Percentiles rank a stretch among this genome's conserved stretches.
These are phyloP conservation scores for Cucurbita argyrosperma DNA, from an alignment of 306 rosid genomes.

Conservation along the genomic window DNA sequence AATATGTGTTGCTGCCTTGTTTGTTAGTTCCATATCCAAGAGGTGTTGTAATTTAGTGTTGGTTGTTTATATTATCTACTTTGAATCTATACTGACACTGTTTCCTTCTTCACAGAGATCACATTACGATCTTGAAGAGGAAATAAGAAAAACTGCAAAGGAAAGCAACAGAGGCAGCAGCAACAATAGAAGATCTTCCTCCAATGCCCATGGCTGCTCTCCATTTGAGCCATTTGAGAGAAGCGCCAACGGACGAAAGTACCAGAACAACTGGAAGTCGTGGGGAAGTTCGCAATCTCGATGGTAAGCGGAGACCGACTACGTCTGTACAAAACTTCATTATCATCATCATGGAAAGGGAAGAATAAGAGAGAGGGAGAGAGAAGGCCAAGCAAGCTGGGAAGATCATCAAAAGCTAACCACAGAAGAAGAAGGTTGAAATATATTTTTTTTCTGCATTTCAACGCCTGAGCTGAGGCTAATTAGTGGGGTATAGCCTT, in stretches of 20 bases:
- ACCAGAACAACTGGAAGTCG: constrained; percentile 24
- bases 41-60: neutral
- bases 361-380: neutral
- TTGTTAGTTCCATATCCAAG: neutral
- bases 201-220: constrained; percentile 26
- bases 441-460: neutral
- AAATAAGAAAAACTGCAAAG: constrained; percentile 41
- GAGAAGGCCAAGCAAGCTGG: neutral
- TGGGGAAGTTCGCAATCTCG: constrained; percentile 21
- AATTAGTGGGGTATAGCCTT: neutral
- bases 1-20: neutral
- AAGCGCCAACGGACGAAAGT: constrained; percentile 14
- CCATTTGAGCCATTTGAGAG: constrained; percentile 18
- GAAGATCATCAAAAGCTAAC: neutral
- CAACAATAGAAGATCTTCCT: constrained; percentile 34
- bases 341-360: neutral
- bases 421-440: neutral
- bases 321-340: neutral
- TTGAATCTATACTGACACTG: neutral
- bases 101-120: constrained; percentile 40
- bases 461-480: neutral
- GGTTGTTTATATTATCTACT: neutral
- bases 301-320: constrained; percentile 13
- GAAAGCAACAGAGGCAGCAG: constrained; percentile 28
- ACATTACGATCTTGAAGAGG: constrained; percentile 76